Percentiles rank a stretch among this genome's conserved stretches.
Conservation (phyloP, 305 asterid species). For the Nicotiana rustica region DNA sequence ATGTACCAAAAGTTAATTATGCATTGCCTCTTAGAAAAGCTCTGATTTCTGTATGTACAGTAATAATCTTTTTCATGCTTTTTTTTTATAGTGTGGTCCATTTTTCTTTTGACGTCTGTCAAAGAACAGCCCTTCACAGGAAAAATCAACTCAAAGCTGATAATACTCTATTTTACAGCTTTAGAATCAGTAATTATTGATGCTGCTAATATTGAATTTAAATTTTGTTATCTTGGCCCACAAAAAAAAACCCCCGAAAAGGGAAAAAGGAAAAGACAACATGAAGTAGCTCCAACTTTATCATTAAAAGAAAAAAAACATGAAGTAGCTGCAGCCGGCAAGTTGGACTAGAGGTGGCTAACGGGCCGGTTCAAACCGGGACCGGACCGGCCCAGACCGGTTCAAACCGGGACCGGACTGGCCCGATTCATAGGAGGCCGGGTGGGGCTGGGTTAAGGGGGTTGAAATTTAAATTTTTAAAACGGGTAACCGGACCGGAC, state of each 20-base stretch:
- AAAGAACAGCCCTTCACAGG: neutral
- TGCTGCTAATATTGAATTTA: neutral
- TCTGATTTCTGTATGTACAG: neutral
- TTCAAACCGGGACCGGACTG: too few species aligned
- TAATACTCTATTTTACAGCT: neutral
- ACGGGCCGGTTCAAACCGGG: too few species aligned
- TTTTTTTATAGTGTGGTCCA: neutral
- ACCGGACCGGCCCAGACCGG: too few species aligned
- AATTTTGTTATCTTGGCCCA: neutral
- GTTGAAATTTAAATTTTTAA: too few species aligned
- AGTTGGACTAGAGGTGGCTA: neutral
- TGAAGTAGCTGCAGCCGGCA: neutral
- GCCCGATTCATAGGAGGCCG: too few species aligned
- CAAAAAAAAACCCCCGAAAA: neutral
- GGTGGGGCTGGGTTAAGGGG: too few species aligned
- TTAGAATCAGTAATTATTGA: neutral
- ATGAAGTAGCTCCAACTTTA: neutral
- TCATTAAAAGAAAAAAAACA: too few species aligned
- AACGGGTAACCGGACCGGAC: too few species aligned
- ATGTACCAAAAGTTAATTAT: conserved; percentile 10
- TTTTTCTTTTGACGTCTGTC: neutral
- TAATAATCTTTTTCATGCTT: neutral
- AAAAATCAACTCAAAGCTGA: neutral
- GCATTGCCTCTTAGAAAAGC: neutral
- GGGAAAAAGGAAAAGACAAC: neutral